Conservation (phyloP, 768 basidiomycete genomes). For the Leccinum fibrillosum region DNA sequence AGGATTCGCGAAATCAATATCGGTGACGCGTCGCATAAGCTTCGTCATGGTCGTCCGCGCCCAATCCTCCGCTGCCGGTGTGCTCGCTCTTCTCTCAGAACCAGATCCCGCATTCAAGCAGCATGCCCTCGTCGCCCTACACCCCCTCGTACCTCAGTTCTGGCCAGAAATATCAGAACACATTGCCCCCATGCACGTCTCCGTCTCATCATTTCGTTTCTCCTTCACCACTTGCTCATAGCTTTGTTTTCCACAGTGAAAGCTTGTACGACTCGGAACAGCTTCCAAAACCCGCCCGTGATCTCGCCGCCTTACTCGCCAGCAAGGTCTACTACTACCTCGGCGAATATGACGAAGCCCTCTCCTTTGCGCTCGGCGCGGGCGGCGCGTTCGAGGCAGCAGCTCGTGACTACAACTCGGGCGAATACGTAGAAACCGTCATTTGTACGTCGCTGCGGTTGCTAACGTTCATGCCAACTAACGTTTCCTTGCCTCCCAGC, state of each 20-base stretch:
- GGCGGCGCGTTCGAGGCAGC: conserved; percentile 83
- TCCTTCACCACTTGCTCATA: conserved; percentile 6
- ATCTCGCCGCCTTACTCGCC: conserved; percentile 86
- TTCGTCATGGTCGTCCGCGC: conserved; percentile 60
- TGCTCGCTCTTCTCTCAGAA: conserved; percentile 88
- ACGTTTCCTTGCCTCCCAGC: conserved; percentile 44
- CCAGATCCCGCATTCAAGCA: conserved; percentile 84
- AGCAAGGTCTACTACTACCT: conserved; percentile 99
- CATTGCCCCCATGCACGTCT: conserved; percentile 79
- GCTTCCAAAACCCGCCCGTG: conserved; percentile 68
- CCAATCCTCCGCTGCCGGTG: conserved; percentile 84
- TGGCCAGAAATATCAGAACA: conserved; percentile 99
- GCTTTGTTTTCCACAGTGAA: conserved; percentile 55
- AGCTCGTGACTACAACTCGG: conserved; percentile 55
- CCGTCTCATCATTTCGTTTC: conserved; percentile 6
- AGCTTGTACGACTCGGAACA: conserved; percentile 82
- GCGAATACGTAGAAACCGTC: conserved; percentile 93
- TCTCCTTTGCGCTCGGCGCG: conserved; percentile 92
- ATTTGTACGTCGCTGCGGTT: conserved; percentile 61
- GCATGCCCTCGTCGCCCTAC: conserved; percentile 84
- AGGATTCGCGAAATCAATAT: not conserved
- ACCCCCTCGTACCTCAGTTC: conserved; percentile 84
- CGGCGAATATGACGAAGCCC: conserved; percentile 91
- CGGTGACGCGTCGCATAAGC: conserved; percentile 41
- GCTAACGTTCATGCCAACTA: not conserved